Conservation (phyloP, 805 yeast genomes). For the Zygosaccharomyces bailii region DNA sequence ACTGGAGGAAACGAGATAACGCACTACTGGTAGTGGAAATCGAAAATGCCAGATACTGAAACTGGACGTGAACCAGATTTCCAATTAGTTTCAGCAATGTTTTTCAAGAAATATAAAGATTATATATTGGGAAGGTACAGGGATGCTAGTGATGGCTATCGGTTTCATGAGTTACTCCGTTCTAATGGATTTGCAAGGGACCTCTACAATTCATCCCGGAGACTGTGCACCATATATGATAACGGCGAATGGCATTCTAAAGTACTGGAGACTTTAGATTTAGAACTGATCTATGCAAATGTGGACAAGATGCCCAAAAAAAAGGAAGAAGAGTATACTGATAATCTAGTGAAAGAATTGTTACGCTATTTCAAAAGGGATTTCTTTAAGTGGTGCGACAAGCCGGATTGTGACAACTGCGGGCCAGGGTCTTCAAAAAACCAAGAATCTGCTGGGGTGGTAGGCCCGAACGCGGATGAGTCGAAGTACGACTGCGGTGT, state of each 20-base stretch:
- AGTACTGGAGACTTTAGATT: constrained; percentile 62
- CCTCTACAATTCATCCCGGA: constrained; percentile 19
- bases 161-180: constrained; percentile 20
- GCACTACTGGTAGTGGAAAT: not conserved
- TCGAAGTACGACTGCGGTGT: constrained; percentile 45
- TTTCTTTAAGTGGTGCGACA: constrained; percentile 81
- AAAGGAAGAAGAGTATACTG: constrained; percentile 43
- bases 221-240: constrained; percentile 40
- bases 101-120: constrained; percentile 23
- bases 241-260: constrained; percentile 44
- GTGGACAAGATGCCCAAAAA: constrained; percentile 50
- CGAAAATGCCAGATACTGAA: constrained; percentile 4
- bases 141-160: constrained; percentile 16
- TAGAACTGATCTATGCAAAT: constrained; percentile 53
- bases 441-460: constrained; percentile 39
- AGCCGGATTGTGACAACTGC: constrained; percentile 59
- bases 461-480: constrained; percentile 46
- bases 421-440: constrained; percentile 37
- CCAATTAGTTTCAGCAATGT: constrained; percentile 21
- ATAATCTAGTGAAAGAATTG: constrained; percentile 54
- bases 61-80: not conserved
- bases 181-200: constrained; percentile 27
- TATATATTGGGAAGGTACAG: constrained; percentile 21
- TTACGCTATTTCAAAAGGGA: constrained; percentile 70
- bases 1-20: not conserved